These are phyloP conservation scores for Pecoramyces ruminantium DNA, from an alignment of 192 early-diverging fungal species.

Conservation along the genomic window DNA sequence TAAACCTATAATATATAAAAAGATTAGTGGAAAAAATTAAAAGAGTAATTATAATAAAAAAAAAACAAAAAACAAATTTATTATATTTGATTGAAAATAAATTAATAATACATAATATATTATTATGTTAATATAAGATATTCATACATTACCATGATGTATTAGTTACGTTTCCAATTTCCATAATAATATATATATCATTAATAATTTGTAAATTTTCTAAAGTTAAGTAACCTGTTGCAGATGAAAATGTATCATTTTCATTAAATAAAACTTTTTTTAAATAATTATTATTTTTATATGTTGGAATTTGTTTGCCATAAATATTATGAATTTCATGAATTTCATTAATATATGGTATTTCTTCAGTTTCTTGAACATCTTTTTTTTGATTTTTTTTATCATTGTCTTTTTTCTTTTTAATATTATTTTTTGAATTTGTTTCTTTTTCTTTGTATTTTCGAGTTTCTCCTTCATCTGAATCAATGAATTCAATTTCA, in stretches of 20 bases:
- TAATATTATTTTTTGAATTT: too few species aligned
- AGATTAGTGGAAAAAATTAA: too few species aligned
- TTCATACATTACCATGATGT: neutral
- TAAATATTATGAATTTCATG: neutral
- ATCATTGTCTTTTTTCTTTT: neutral
- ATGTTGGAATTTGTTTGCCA: neutral
- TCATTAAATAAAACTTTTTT: neutral
- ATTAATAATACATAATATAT: too few species aligned
- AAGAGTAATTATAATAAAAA: too few species aligned
- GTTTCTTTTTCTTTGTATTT: too few species aligned
- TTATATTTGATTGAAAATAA: too few species aligned
- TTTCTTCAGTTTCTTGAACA: neutral
- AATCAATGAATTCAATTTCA: neutral
- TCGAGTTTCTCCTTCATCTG: neutral
- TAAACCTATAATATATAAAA: neutral
- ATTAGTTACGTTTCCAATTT: neutral
- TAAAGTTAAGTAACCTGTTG: neutral
- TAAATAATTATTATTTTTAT: neutral
- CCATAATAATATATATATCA: neutral
- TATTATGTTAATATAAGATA: too few species aligned
- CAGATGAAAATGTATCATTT: neutral
- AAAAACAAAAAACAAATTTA: too few species aligned
- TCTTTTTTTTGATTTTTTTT: neutral
- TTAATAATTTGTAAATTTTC: neutral
- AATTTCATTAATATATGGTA: neutral